Evolutionary conservation across 2,329 filamentous ascomycete genomes (phyloP).

Genomic region (Drechslerella dactyloides): DNA sequence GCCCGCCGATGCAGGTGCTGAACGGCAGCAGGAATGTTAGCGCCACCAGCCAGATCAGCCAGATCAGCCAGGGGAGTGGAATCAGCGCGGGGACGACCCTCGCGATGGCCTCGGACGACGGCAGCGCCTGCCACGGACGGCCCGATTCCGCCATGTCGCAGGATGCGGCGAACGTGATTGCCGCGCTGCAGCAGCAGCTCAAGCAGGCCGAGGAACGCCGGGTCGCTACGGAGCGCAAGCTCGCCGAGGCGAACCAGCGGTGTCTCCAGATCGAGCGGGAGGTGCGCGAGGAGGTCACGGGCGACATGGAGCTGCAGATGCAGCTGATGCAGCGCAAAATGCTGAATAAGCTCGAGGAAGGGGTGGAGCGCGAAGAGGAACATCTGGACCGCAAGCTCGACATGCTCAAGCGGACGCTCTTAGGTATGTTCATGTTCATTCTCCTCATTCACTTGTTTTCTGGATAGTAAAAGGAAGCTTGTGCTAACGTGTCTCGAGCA

Average conservation of each 20-base stretch:
- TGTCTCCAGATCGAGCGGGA: slow-evolving; percentile 76
- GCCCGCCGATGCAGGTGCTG: slow-evolving; percentile 59
- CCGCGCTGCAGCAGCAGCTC: slow-evolving; percentile 73
- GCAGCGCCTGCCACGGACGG: slow-evolving; percentile 73
- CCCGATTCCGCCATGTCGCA: slow-evolving; percentile 72
- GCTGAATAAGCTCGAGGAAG: slow-evolving; percentile 77
- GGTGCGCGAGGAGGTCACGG: slow-evolving; percentile 85
- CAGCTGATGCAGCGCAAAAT: slow-evolving; percentile 78
- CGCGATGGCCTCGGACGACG: slow-evolving; percentile 58
- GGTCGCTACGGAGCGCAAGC: slow-evolving; percentile 73
- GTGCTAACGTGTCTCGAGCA: slow-evolving; percentile 53
- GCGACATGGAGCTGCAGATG: slow-evolving; percentile 81
- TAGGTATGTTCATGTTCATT: slow-evolving; percentile 58
- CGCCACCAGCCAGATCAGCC: slow-evolving; percentile 57
- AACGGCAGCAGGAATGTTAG: slow-evolving; percentile 45
- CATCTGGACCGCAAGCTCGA: slow-evolving; percentile 89
- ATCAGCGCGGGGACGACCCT: slow-evolving; percentile 57
- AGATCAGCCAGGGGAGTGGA: slow-evolving; percentile 81
- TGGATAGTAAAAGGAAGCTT: slow-evolving; percentile 55
- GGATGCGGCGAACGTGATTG: slow-evolving; percentile 77
- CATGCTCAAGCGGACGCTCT: slow-evolving; percentile 67
- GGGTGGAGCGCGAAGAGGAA: slow-evolving; percentile 79
- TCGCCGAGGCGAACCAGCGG: slow-evolving; percentile 71
- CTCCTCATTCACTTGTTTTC: slow-evolving; percentile 55
- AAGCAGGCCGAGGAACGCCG: slow-evolving; percentile 74